A percentile compares a stretch with the other conserved stretches of the same genome.
Conservation (phyloP, 176 grass and related monocot species). For the Aegilops sharonensis region DNA sequence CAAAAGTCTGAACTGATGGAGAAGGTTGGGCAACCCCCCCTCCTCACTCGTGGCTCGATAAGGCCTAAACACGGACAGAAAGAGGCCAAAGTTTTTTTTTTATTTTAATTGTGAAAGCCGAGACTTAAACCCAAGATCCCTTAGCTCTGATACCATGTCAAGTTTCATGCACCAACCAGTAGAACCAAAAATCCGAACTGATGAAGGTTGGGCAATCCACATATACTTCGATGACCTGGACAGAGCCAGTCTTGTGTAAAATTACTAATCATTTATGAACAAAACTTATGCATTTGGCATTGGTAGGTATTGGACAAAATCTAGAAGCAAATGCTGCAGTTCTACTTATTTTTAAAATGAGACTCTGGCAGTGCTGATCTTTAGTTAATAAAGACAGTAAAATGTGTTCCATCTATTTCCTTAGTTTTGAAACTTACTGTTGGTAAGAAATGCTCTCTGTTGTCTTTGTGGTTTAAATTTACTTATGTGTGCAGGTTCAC, state of each 20-base stretch:
- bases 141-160: too few relatives aligned
- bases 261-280: background rate
- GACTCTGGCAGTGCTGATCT: background rate
- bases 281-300: background rate
- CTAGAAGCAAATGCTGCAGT: background rate
- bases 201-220: background rate
- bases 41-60: too few relatives aligned
- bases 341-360: constrained; percentile 8
- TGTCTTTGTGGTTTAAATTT: constrained; percentile 27
- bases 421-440: background rate
- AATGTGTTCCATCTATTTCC: background rate
- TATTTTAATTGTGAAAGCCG: too few relatives aligned
- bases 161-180: too few relatives aligned
- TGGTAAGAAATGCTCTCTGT: background rate
- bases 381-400: constrained; percentile 3
- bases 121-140: too few relatives aligned
- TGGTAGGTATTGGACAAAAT: background rate
- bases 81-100: too few relatives aligned
- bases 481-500: constrained; percentile 62
- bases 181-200: too few relatives aligned
- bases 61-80: too few relatives aligned
- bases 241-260: background rate
- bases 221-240: background rate
- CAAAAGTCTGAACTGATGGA: too few relatives aligned
- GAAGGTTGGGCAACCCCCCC: too few relatives aligned